Base-by-base conservation (phyloP, 2,329 filamentous ascomycete genomes). In the Stylonectria norvegica region DNA sequence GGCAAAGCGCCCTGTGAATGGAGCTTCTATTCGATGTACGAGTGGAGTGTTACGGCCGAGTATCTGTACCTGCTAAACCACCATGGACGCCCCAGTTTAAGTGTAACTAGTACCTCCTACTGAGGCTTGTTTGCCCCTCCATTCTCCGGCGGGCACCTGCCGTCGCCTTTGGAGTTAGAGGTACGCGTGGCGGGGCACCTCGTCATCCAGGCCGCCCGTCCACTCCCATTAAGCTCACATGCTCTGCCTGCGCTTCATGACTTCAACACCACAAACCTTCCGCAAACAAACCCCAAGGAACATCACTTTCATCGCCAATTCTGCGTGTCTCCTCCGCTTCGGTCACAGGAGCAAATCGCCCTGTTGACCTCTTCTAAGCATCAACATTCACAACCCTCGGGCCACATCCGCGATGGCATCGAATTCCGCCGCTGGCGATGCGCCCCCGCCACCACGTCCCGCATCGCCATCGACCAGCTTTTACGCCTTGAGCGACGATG, bases 401-500 rank as follows among this genome's bases (percentile, higher is more conserved):
- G 17, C 38, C 22, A 27, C 19, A 38, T 22, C 19, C 38, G 58
- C 56, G 55, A 48, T 52, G 40, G 46, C 54, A 35, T 47, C 47
- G 28, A 45, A 55, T 28, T 52, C 52, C 19, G 37, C 34, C 38
- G 38, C 54, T 31, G 41, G 33, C 34, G 47, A 48, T 46, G 38
- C 27, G 33, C 52, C 50, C 45, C 51, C 53, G 44, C 56, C 55
- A 43, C 65, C 55, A 25, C 67, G 67, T 38, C 57, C 73, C 36
- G 55, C 80, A 11, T 96, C 90, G 23, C 89, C 90, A 2, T 79
- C 86, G 3, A 88, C 83, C 37, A 95, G 89, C 57, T 93, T 91
- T 72, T 96, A 95, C 72, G 91, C 91, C 59, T 75, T 97, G 75
- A 95, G 88, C 65, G 94, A 98, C 70, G 89, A 95, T 59, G 90